Conservation (phyloP, 108 stramenopile genomes). For the Nannochloropsis salina region DNA sequence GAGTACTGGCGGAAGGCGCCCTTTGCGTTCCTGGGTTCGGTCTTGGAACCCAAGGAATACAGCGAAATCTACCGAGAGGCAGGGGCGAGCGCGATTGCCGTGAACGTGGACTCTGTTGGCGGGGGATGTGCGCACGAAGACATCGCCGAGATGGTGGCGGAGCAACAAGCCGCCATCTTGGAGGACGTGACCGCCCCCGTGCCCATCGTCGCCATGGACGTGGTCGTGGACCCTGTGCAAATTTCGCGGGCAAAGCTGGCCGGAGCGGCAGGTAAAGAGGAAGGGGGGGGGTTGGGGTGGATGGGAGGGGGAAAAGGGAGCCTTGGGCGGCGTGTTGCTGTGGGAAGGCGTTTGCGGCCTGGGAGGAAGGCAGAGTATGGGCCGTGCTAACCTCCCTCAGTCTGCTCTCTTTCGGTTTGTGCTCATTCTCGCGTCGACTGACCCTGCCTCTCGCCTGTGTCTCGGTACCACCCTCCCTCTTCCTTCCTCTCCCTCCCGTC, state of each 20-base stretch:
- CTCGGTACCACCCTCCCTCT: neutral
- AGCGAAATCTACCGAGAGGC: slow-evolving; percentile 4
- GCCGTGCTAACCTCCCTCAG: too few relatives aligned
- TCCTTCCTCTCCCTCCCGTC: neutral
- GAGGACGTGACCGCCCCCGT: neutral
- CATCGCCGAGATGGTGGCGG: neutral
- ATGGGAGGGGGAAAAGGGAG: too few relatives aligned
- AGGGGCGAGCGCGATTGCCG: neutral
- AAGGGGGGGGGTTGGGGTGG: too few relatives aligned
- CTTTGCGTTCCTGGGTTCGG: neutral
- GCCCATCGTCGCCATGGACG: neutral
- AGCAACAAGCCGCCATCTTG: neutral
- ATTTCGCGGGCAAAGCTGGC: neutral
- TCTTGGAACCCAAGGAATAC: neutral
- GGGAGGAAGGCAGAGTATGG: too few relatives aligned
- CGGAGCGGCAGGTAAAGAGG: neutral
- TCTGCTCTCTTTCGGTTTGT: too few relatives aligned
- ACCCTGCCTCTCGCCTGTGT: too few relatives aligned
- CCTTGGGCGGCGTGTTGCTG: too few relatives aligned
- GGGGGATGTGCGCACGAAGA: neutral
- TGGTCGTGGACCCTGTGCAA: neutral
- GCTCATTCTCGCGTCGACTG: too few relatives aligned
- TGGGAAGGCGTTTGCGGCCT: too few relatives aligned
- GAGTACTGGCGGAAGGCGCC: neutral
- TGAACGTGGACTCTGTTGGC: neutral